A percentile compares a stretch with the other conserved stretches of the same genome.
phyloP scores from a whole-genome alignment of 2,329 filamentous ascomycete genomes.

The Mollisia scopiformis region DNA sequence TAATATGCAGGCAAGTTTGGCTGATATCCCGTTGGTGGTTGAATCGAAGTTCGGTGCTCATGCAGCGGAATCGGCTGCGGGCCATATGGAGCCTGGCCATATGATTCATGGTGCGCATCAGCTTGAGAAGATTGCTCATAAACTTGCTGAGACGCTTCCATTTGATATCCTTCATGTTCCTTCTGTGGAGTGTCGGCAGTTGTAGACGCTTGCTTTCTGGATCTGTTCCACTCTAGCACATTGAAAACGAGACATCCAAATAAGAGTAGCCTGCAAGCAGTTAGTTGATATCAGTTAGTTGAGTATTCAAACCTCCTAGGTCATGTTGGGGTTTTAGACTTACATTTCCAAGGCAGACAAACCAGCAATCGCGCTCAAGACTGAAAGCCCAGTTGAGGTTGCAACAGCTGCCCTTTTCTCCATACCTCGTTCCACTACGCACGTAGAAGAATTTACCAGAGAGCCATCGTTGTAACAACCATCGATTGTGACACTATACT shows the following conservation, averaged over 20 bases:
- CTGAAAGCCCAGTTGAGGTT: background rate
- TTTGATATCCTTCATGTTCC: constrained; percentile 13
- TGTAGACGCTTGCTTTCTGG: background rate
- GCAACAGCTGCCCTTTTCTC: constrained; percentile 17
- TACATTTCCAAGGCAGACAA: constrained; percentile 20
- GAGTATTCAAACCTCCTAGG: background rate
- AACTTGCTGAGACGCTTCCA: constrained; percentile 10
- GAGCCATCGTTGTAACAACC: constrained; percentile 16
- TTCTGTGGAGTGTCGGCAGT: constrained; percentile 2
- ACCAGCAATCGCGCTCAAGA: constrained; percentile 18
- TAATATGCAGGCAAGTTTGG: background rate
- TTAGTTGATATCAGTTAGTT: background rate
- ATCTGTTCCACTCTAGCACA: constrained; percentile 8
- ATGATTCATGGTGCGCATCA: constrained; percentile 1
- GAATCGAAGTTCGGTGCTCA: background rate
- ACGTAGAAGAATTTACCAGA: constrained; percentile 4
- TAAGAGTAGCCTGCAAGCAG: constrained; percentile 13
- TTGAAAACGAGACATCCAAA: constrained; percentile 6
- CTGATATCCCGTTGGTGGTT: background rate
- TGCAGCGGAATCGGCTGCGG: constrained; percentile 4
- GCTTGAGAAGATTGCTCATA: background rate
- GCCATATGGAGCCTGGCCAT: background rate
- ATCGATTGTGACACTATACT: constrained; percentile 11
- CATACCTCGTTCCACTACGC: constrained; percentile 3
- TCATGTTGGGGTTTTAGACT: background rate